Percentiles rank a stretch among this genome's conserved stretches.
These are phyloP conservation scores for Phytophthora tentaculata DNA, from an alignment of 352 stramenopile genomes.

Conservation along the genomic window DNA sequence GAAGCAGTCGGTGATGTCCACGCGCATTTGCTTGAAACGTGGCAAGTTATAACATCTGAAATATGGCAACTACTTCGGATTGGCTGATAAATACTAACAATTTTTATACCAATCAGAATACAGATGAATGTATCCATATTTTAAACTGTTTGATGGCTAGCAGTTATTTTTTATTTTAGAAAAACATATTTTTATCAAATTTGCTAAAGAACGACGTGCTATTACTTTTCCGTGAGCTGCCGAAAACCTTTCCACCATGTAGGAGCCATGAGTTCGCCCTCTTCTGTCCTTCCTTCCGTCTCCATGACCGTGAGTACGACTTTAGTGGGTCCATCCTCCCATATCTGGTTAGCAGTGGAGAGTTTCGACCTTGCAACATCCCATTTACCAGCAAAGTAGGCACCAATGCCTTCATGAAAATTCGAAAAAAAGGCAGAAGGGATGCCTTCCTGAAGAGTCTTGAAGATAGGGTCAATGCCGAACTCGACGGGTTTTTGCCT, in stretches of 20 bases:
- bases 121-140: background rate
- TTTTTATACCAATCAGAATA: constrained; percentile 11
- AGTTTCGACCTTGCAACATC: constrained; percentile 82
- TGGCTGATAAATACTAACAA: constrained; percentile 6
- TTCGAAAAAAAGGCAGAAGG: constrained; percentile 88
- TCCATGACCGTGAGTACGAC: constrained; percentile 94
- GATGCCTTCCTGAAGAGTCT: constrained; percentile 79
- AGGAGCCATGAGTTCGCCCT: constrained; percentile 79
- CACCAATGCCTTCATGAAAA: constrained; percentile 92
- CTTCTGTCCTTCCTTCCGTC: constrained; percentile 72
- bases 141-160: background rate
- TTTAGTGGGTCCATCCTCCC: constrained; percentile 88
- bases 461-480: constrained; percentile 70
- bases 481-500: constrained; percentile 89
- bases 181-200: constrained; percentile 26
- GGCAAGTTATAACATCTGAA: background rate
- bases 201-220: constrained; percentile 8
- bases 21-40: constrained; percentile 29
- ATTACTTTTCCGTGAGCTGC: constrained; percentile 93
- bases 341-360: constrained; percentile 90
- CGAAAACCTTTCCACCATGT: constrained; percentile 92
- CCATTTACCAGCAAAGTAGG: constrained; percentile 96
- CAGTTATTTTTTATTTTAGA: too few species aligned
- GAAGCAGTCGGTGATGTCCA: constrained; percentile 48
- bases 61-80: constrained; percentile 6